Evolutionary conservation across 768 basidiomycete genomes (phyloP), one percentile per base, ranked within the genome.

Genomic region (Phylloporus sp.): DNA sequence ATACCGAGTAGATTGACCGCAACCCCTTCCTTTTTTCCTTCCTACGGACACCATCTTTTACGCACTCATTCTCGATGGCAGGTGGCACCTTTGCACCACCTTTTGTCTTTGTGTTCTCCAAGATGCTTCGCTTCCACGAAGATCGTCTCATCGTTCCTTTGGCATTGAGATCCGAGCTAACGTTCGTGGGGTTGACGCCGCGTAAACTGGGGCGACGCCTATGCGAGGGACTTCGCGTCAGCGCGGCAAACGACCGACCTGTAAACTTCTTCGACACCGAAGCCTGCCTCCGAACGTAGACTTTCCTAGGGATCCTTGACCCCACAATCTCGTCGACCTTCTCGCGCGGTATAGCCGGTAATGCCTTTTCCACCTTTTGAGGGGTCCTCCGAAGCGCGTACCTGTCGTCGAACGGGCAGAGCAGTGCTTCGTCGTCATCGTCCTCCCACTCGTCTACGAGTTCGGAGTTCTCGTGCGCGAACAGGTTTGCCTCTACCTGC

Each of bases 1-100:
- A 57, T 6, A 65, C 65, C 22, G 65, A 67, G 52, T 65, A 65
- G 40, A 65, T 65, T 0, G 64, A 65, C 62, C 65, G 57, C 8
- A 55, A n/a, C 16, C 62, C 62, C 47, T 59, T 67, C 55, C 55
- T 54, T 56, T 52, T 67, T 31, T 53, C 55, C 49, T 54, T 67
- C 43, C 35, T 60, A 20, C 55, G 61, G 7, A 23, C 5, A 2
- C 10, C 12, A 5, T 45, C 54, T n/a, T 44, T 51, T 15, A 16
- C 35, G 26, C 24, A 39, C 40, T 47, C 45, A 47, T 57, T 62
- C 50, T 64, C 61, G 40, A 22, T 45, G 23, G 55, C 48, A 15
- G 45, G 53, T 16, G 54, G 50, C 23, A n/a, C 49, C 40, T 51
- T 64, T 11, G 6, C 10, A 10, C 54, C 26, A 8, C 50, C 44